Conservation (phyloP, 75 land plant genomes). For the Pinus taeda region DNA sequence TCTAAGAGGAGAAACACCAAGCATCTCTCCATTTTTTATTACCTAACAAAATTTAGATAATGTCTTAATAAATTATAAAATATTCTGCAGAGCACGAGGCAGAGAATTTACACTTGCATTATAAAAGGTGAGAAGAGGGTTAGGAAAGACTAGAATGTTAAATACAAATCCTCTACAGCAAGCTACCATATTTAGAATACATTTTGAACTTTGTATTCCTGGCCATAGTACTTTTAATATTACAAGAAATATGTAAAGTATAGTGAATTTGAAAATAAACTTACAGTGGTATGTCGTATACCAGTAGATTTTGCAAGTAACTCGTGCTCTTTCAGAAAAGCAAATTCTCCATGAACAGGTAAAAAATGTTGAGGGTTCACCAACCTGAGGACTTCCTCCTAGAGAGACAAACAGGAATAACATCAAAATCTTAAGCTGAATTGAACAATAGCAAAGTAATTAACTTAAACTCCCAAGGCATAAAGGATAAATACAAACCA, state of each 20-base stretch:
- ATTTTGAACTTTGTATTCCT: background rate
- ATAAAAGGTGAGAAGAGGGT: background rate
- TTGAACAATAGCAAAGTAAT: background rate
- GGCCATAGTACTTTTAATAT: background rate
- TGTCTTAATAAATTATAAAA: background rate
- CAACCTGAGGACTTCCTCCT: constrained; percentile 51
- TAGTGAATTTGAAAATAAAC: background rate
- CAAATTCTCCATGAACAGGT: constrained; percentile 52
- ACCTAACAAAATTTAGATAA: constrained; percentile 24
- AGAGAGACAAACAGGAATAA: constrained; percentile 4
- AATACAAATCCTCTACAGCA: background rate
- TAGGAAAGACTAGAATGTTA: background rate
- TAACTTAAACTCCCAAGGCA: background rate
- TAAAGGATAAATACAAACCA: background rate
- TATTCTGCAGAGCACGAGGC: background rate
- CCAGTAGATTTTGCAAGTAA: constrained; percentile 44
- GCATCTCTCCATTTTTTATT: constrained; percentile 53
- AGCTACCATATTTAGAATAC: background rate
- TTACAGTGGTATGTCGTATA: constrained; percentile 42
- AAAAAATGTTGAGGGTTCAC: constrained; percentile 51
- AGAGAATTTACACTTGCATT: background rate
- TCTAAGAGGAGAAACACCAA: constrained; percentile 47
- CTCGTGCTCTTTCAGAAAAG: constrained; percentile 53
- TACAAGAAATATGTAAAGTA: background rate
- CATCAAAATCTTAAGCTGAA: background rate